Evolutionary conservation across 495 filamentous ascomycete species (phyloP).

Genomic region (Clavariopsis aquatica): DNA sequence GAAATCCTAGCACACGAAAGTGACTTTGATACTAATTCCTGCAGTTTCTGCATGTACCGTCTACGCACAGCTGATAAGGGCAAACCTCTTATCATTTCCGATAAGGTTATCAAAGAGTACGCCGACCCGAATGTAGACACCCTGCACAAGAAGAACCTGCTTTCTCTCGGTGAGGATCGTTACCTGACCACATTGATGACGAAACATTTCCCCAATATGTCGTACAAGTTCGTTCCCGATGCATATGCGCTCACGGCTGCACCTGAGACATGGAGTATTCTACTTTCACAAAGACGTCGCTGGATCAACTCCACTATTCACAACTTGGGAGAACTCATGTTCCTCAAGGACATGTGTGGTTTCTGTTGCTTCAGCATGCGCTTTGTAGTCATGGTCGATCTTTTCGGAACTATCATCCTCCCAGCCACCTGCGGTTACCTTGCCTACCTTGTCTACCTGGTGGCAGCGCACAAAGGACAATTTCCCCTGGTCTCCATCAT

Average conservation of each 20-base stretch:
- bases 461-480: slow-evolving; percentile 69
- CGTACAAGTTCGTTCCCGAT: slow-evolving; percentile 92
- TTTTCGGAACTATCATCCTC: slow-evolving; percentile 89
- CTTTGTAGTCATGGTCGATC: slow-evolving; percentile 93
- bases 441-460: slow-evolving; percentile 81
- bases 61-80: slow-evolving; percentile 89
- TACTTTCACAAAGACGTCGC: slow-evolving; percentile 90
- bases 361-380: slow-evolving; percentile 99
- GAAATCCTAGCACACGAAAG: neutral
- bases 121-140: slow-evolving; percentile 86
- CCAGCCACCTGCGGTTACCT: slow-evolving; percentile 90
- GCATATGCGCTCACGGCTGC: slow-evolving; percentile 91
- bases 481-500: slow-evolving; percentile 85
- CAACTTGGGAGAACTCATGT: slow-evolving; percentile 86
- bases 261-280: slow-evolving; percentile 87
- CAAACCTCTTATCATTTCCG: slow-evolving; percentile 86
- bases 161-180: slow-evolving; percentile 95
- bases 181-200: slow-evolving; percentile 97
- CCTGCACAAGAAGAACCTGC: slow-evolving; percentile 96
- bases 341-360: slow-evolving; percentile 87
- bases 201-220: slow-evolving; percentile 93
- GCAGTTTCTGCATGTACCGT: slow-evolving; percentile 98
- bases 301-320: slow-evolving; percentile 99
- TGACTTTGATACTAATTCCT: slow-evolving; percentile 41
- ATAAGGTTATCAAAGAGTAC: slow-evolving; percentile 84